Evolutionary conservation across 1,139 yeast genomes (phyloP).

Genomic region (Candida glucosophila): DNA sequence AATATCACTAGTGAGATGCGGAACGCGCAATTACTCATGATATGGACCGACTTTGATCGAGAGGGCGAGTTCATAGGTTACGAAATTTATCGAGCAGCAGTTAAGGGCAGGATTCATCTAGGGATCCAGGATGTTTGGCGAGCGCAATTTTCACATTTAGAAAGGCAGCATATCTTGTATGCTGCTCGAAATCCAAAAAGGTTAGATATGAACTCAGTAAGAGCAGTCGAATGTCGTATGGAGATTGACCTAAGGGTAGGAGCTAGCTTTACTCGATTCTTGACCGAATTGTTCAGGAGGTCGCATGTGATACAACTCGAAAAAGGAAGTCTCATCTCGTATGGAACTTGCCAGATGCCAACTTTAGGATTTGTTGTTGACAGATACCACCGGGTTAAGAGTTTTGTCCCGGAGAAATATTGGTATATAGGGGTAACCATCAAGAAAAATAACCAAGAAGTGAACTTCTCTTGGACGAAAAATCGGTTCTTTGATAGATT

Average conservation of each 20-base stretch:
- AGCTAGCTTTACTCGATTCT: constrained; percentile 74
- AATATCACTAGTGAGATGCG: constrained; percentile 67
- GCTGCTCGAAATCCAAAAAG: constrained; percentile 67
- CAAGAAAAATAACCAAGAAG: constrained; percentile 27
- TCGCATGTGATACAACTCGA: constrained; percentile 9
- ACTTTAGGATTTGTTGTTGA: constrained; percentile 97
- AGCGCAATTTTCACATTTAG: constrained; percentile 84
- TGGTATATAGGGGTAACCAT: constrained; percentile 63
- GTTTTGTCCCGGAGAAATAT: constrained; percentile 67
- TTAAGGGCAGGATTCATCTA: constrained; percentile 41
- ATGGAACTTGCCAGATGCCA: constrained; percentile 96
- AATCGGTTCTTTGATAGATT: constrained; percentile 67
- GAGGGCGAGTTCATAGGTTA: constrained; percentile 96
- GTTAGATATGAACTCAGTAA: constrained; percentile 62
- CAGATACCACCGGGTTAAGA: constrained; percentile 65
- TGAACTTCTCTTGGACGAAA: constrained; percentile 58
- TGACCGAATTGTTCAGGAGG: constrained; percentile 43
- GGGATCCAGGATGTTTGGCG: constrained; percentile 47
- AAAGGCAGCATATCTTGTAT: constrained; percentile 55
- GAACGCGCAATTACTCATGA: constrained; percentile 56
- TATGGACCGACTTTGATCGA: constrained; percentile 98
- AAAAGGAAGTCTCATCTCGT: constrained; percentile 39
- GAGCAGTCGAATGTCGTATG: constrained; percentile 78
- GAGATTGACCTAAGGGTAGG: constrained; percentile 91
- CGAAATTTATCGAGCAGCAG: constrained; percentile 70